Conservation (phyloP, 176 grass and related monocot species). For the Carex myosuroides region DNA sequence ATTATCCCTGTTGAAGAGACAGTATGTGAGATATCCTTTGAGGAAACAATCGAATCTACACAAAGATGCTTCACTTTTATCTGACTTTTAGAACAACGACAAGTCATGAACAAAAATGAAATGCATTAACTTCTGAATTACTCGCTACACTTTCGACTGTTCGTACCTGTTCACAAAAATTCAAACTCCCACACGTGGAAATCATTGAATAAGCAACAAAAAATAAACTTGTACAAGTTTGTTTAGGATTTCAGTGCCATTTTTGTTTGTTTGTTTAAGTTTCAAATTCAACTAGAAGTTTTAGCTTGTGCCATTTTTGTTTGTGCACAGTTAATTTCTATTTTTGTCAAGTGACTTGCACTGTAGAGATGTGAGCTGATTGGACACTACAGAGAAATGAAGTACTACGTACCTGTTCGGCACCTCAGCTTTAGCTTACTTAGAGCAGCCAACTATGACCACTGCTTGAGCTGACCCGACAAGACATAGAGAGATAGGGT, state of each 20-base stretch:
- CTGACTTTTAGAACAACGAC: not conserved
- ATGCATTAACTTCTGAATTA: not conserved
- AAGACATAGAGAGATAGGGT: not conserved
- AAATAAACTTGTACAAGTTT: not conserved
- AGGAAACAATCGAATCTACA: not conserved
- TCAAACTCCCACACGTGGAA: not conserved
- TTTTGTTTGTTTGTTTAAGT: not conserved
- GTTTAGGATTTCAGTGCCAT: constrained; percentile 2
- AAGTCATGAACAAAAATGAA: not conserved
- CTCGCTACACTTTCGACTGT: not conserved
- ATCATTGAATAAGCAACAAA: not conserved
- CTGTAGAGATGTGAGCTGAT: not conserved
- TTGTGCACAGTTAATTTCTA: too few relatives aligned
- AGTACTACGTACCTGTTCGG: not conserved
- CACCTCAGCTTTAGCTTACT: too few relatives aligned
- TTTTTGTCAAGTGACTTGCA: not conserved
- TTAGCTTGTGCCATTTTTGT: too few relatives aligned
- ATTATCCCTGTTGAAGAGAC: too few relatives aligned
- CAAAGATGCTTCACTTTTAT: not conserved
- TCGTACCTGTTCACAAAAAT: not conserved
- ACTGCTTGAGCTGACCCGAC: not conserved
- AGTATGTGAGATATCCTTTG: too few relatives aligned
- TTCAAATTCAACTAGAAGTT: too few relatives aligned
- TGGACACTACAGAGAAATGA: not conserved
- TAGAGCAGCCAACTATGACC: not conserved